Evolutionary conservation across 345 rosid genomes (phyloP).

Genomic region (Melaleuca alternifolia): DNA sequence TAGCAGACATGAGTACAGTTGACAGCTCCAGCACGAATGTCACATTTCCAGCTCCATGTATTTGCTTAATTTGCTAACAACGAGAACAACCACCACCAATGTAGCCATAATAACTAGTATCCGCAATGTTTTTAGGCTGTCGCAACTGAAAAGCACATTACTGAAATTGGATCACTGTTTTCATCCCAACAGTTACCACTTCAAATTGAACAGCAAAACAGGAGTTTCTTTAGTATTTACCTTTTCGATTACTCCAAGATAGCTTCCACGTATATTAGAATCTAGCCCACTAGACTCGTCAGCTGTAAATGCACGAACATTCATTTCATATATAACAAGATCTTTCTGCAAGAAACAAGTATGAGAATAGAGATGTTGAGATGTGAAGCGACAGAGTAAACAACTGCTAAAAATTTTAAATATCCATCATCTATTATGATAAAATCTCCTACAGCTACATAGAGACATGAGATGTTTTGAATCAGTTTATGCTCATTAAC

Average conservation of each 20-base stretch:
- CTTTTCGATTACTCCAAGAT: constrained; percentile 82
- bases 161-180: background rate
- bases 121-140: background rate
- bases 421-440: background rate
- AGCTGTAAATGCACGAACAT: constrained; percentile 88
- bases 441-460: background rate
- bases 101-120: background rate
- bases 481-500: background rate
- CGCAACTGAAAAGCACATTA: background rate
- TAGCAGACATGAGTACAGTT: background rate
- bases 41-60: background rate
- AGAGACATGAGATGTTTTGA: background rate
- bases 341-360: constrained; percentile 55
- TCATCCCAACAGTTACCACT: background rate
- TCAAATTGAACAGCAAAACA: background rate
- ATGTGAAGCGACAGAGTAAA: background rate
- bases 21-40: background rate
- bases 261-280: constrained; percentile 57
- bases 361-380: background rate
- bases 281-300: constrained; percentile 80
- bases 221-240: constrained; percentile 16
- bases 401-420: background rate
- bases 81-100: background rate
- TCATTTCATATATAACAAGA: constrained; percentile 93
- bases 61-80: background rate